Conservation (phyloP, 2,329 filamentous ascomycete genomes). For the Teratosphaeria pseudoeucalypti region DNA sequence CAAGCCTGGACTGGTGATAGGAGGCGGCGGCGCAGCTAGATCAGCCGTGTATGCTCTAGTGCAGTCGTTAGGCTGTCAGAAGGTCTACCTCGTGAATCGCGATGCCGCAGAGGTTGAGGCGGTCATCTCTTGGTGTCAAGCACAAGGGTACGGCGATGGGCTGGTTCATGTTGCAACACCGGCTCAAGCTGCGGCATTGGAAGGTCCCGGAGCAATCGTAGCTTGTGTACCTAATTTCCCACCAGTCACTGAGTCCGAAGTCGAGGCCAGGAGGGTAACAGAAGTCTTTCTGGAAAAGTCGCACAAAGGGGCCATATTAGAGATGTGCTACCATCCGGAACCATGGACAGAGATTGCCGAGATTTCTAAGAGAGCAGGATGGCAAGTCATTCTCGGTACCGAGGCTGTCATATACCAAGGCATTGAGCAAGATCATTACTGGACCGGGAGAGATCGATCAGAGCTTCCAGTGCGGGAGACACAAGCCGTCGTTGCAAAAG, state of each 20-base stretch:
- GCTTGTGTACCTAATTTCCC: conserved; percentile 67
- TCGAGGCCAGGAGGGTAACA: conserved; percentile 46
- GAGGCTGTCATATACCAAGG: conserved; percentile 72
- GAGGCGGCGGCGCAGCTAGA: conserved; percentile 68
- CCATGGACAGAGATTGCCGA: conserved; percentile 58
- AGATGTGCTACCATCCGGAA: conserved; percentile 75
- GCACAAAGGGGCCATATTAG: conserved; percentile 58
- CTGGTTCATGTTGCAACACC: conserved; percentile 53
- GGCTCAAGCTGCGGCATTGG: conserved; percentile 48
- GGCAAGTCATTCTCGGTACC: conserved; percentile 65
- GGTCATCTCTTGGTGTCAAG: conserved; percentile 54
- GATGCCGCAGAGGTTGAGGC: conserved; percentile 56
- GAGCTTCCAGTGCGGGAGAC: conserved; percentile 51
- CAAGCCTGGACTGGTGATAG: conserved; percentile 61
- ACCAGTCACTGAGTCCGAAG: conserved; percentile 55
- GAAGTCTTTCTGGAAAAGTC: conserved; percentile 40
- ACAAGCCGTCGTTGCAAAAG: conserved; percentile 25
- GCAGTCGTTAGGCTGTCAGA: conserved; percentile 55
- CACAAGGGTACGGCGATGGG: conserved; percentile 48
- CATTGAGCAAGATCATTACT: conserved; percentile 50
- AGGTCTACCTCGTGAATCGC: conserved; percentile 69
- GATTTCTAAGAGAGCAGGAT: conserved; percentile 51
- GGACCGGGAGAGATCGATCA: conserved; percentile 52
- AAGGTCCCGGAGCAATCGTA: conserved; percentile 56
- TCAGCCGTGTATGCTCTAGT: conserved; percentile 66